Percentiles rank a stretch among this genome's conserved stretches.
These are phyloP conservation scores for Gracilaria caudata DNA, from an alignment of 23 red algal species.

Conservation along the genomic window DNA sequence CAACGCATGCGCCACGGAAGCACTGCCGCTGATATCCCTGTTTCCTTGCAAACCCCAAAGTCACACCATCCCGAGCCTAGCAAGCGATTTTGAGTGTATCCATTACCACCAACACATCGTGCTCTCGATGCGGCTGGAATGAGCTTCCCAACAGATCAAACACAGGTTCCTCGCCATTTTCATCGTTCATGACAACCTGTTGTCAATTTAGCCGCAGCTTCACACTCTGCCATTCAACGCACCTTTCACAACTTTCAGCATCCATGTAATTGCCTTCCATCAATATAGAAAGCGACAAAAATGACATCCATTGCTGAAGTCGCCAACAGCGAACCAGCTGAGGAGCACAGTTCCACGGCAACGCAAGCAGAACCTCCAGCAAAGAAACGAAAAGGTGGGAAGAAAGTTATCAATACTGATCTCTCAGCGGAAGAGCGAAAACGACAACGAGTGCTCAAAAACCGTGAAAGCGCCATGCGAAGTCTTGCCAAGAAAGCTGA, in stretches of 20 bases:
- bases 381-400: conserved; percentile 49
- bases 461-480: conserved; percentile 71
- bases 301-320: conserved; percentile 11
- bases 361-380: conserved; percentile 38
- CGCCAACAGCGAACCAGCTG: conserved; percentile 1
- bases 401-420: conserved; percentile 13
- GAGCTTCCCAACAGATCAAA: background rate
- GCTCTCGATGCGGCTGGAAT: background rate
- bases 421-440: conserved; percentile 66
- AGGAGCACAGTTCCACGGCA: background rate
- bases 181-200: background rate
- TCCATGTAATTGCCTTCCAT: background rate
- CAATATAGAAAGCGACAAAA: background rate
- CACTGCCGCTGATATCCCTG: background rate
- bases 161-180: background rate
- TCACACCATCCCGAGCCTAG: background rate
- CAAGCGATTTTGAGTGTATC: too few relatives aligned
- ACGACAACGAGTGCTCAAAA: conserved; percentile 57
- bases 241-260: background rate
- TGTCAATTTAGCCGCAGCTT: background rate
- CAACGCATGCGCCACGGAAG: background rate
- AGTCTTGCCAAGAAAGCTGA: conserved; percentile 72
- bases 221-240: background rate
- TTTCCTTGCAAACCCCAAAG: background rate
- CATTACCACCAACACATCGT: background rate